Conservation (phyloP, 208 protist species). For the Wallacemonas rigidus region DNA sequence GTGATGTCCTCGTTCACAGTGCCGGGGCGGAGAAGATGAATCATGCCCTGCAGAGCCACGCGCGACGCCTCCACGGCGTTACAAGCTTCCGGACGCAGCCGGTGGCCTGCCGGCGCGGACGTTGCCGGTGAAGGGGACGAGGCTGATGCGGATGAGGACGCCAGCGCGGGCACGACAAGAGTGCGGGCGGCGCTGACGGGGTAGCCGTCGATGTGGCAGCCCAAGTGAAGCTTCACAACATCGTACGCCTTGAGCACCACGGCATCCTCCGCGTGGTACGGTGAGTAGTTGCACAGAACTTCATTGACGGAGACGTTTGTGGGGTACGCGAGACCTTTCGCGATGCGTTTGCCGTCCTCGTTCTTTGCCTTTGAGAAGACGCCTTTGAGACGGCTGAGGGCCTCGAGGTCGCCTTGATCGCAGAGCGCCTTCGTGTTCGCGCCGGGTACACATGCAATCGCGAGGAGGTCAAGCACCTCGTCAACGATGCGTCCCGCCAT, state of each 20-base stretch:
- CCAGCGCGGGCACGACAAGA: conserved; percentile 62
- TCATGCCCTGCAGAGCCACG: conserved; percentile 89
- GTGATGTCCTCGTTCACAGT: conserved; percentile 92
- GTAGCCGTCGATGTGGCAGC: conserved; percentile 98
- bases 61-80: conserved; percentile 96
- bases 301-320: conserved; percentile 98
- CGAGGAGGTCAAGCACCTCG: conserved; percentile 84
- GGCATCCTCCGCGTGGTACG: conserved; percentile 80
- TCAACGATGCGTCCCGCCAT: conserved; percentile 91
- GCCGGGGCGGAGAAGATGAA: conserved; percentile 75
- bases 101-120: conserved; percentile 15
- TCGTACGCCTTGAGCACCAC: conserved; percentile 84
- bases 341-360: conserved; percentile 51
- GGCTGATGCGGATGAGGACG: conserved; percentile 2
- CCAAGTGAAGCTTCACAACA: conserved; percentile 98
- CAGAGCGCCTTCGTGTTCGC: conserved; percentile 74
- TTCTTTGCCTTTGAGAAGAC: conserved; percentile 80
- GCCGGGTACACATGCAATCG: conserved; percentile 66
- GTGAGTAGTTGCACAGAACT: conserved; percentile 96
- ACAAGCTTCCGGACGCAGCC: conserved; percentile 38
- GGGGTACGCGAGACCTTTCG: conserved; percentile 96
- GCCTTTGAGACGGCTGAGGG: conserved; percentile 40
- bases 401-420: conserved; percentile 62
- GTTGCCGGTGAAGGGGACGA: conserved; percentile 1
- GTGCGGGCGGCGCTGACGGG: conserved; percentile 95